These are phyloP conservation scores for Skeletonema marinoi DNA, from an alignment of 108 stramenopile genomes.

Conservation along the genomic window DNA sequence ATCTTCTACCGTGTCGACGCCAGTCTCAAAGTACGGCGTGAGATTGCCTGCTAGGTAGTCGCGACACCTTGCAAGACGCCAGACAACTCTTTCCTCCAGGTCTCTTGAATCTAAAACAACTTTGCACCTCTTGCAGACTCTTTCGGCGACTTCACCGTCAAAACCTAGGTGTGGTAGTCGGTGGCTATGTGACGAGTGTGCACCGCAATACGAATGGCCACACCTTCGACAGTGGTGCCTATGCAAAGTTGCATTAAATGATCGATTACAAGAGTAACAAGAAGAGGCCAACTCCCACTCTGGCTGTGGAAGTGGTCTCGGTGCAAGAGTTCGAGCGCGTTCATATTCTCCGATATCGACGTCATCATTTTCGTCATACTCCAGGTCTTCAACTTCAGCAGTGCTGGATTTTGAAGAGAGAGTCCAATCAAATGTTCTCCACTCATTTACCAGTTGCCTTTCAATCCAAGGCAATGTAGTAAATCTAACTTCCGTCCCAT, in stretches of 20 bases:
- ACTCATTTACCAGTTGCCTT: slow-evolving; percentile 83
- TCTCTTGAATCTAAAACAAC: slow-evolving; percentile 68
- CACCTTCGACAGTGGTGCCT: slow-evolving; percentile 94
- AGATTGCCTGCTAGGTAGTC: slow-evolving; percentile 62
- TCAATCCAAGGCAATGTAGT: slow-evolving; percentile 80
- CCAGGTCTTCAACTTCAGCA: slow-evolving; percentile 21
- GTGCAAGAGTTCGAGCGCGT: slow-evolving; percentile 70
- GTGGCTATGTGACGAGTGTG: slow-evolving; percentile 65
- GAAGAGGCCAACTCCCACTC: slow-evolving; percentile 67
- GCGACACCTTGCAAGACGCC: slow-evolving; percentile 81
- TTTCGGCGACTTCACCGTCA: slow-evolving; percentile 76
- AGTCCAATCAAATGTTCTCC: slow-evolving; percentile 72
- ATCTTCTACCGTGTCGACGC: slow-evolving; percentile 77
- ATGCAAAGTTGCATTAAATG: slow-evolving; percentile 84
- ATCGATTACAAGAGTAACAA: slow-evolving; percentile 67
- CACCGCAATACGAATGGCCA: slow-evolving; percentile 83
- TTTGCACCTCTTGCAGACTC: slow-evolving; percentile 88
- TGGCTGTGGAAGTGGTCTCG: slow-evolving; percentile 64
- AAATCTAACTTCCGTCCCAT: slow-evolving; percentile 59
- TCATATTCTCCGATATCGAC: slow-evolving; percentile 49
- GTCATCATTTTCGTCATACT: slow-evolving; percentile 22
- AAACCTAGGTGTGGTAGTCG: slow-evolving; percentile 85
- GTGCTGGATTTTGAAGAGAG: slow-evolving; percentile 1
- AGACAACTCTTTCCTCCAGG: slow-evolving; percentile 85
- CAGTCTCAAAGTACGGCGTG: slow-evolving; percentile 86